A percentile compares a stretch with the other conserved stretches of the same genome.
These are phyloP conservation scores for Epichloe typhina DNA, from an alignment of 2,329 filamentous ascomycete species.

Conservation along the genomic window DNA sequence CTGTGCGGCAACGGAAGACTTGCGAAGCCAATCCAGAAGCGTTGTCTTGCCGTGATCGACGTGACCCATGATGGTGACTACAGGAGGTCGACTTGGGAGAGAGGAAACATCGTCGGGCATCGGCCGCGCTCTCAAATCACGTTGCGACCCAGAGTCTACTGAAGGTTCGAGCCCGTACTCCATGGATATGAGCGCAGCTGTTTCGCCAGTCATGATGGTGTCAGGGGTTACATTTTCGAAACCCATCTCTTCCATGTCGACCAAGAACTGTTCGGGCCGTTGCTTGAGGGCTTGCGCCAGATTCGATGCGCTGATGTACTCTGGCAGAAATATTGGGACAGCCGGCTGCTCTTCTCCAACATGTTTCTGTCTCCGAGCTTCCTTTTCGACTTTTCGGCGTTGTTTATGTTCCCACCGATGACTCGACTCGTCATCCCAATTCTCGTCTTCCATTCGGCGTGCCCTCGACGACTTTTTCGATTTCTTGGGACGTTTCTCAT, in stretches of 20 bases:
- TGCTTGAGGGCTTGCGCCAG: conserved; percentile 65
- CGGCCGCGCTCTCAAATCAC: conserved; percentile 62
- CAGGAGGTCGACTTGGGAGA: conserved; percentile 68
- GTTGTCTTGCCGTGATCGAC: conserved; percentile 99
- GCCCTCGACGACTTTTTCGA: conserved; percentile 10
- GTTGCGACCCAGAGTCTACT: conserved; percentile 49
- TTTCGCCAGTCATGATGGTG: conserved; percentile 81
- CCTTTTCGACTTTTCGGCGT: conserved; percentile 29
- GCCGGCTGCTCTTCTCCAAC: conserved; percentile 31
- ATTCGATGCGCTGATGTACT: conserved; percentile 82
- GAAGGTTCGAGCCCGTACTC: conserved; percentile 88
- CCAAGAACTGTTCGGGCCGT: conserved; percentile 55
- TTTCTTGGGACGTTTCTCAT: conserved; percentile 13
- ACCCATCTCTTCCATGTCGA: conserved; percentile 69
- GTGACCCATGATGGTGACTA: conserved; percentile 98
- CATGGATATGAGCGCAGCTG: conserved; percentile 75
- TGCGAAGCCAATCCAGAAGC: conserved; percentile 81
- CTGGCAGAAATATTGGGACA: conserved; percentile 61
- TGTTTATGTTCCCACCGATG: conserved; percentile 25
- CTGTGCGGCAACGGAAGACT: conserved; percentile 78
- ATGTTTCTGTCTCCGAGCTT: conserved; percentile 25
- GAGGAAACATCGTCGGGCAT: conserved; percentile 51
- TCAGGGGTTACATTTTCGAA: conserved; percentile 76
- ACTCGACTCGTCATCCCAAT: conserved; percentile 26
- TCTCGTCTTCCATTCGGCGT: conserved; percentile 16